Evolutionary conservation across 169 alveolate species (phyloP).

Genomic region (Eimeria sp.): DNA sequence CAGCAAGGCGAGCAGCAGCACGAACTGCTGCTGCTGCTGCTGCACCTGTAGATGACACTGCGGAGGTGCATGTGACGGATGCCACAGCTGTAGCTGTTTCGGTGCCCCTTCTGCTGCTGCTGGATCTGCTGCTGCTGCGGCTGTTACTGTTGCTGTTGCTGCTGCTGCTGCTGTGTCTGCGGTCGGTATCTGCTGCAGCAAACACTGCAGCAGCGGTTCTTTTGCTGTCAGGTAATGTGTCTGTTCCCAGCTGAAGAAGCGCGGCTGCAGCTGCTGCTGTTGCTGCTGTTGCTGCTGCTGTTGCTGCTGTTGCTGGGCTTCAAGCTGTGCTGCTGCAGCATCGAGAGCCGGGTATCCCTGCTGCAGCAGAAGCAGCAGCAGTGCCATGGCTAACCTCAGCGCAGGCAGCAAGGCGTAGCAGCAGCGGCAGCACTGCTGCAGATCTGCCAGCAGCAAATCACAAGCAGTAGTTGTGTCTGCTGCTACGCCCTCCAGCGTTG

Average conservation of each 20-base stretch:
- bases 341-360: constrained; percentile 49
- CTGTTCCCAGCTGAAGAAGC: constrained; percentile 44
- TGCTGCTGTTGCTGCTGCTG: constrained; percentile 69
- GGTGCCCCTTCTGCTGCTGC: not conserved
- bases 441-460: constrained; percentile 24
- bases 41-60: constrained; percentile 31
- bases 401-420: constrained; percentile 30
- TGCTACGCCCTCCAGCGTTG: not conserved
- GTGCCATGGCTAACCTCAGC: constrained; percentile 32
- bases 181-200: not conserved
- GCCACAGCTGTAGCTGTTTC: constrained; percentile 38
- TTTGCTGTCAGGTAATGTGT: constrained; percentile 34
- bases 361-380: constrained; percentile 55
- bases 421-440: constrained; percentile 66
- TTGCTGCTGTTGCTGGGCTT: constrained; percentile 16
- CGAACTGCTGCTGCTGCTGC: constrained; percentile 63
- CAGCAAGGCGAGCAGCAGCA: constrained; percentile 14
- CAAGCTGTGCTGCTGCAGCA: constrained; percentile 64
- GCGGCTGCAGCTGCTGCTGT: constrained; percentile 19
- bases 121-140: constrained; percentile 21
- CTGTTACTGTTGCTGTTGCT: not conserved
- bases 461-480: constrained; percentile 23
- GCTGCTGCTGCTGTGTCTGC: not conserved
- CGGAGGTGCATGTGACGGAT: constrained; percentile 28
- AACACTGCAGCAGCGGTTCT: constrained; percentile 15